phyloP scores from a whole-genome alignment of 2,329 filamentous ascomycete genomes.

The Colletotrichum brevisporum region DNA sequence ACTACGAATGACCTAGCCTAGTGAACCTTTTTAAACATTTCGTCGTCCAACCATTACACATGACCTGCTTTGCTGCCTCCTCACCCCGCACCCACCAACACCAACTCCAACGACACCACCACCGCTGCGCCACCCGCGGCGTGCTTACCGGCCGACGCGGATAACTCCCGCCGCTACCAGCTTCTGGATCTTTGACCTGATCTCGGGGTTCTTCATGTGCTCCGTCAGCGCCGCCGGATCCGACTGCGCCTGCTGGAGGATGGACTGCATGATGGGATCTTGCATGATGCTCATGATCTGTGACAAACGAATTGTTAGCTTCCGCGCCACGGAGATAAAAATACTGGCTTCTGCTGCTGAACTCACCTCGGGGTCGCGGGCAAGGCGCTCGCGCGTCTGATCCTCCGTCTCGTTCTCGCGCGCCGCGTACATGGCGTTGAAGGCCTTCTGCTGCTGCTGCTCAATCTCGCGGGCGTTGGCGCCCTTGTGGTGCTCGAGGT shows the following conservation, averaged over 20 bases:
- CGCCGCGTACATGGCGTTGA: slow-evolving; percentile 89
- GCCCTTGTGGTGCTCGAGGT: slow-evolving; percentile 76
- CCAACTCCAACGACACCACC: background rate
- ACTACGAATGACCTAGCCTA: slow-evolving; percentile 39
- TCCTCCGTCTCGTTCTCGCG: slow-evolving; percentile 96
- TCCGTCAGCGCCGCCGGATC: slow-evolving; percentile 94
- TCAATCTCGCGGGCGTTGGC: slow-evolving; percentile 94
- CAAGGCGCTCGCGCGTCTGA: slow-evolving; percentile 91
- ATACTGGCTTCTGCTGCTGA: background rate
- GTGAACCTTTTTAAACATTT: slow-evolving; percentile 34
- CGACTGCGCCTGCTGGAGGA: slow-evolving; percentile 94
- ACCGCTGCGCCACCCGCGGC: no score
- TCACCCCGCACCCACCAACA: background rate
- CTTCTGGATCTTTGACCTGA: slow-evolving; percentile 93
- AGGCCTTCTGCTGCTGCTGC: slow-evolving; percentile 92
- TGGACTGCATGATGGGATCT: slow-evolving; percentile 98
- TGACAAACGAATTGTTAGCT: slow-evolving; percentile 13
- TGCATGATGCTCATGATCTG: slow-evolving; percentile 91
- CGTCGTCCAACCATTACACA: slow-evolving; percentile 41
- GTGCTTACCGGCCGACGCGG: slow-evolving; percentile 72
- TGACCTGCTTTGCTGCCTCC: slow-evolving; percentile 28
- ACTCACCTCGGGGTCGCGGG: slow-evolving; percentile 90
- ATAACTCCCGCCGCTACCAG: slow-evolving; percentile 94
- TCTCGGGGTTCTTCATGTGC: slow-evolving; percentile 93
- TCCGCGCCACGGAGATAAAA: background rate